Evolutionary conservation across 148 eudicot species (phyloP).

Genomic region (Gaultheria prostrata): DNA sequence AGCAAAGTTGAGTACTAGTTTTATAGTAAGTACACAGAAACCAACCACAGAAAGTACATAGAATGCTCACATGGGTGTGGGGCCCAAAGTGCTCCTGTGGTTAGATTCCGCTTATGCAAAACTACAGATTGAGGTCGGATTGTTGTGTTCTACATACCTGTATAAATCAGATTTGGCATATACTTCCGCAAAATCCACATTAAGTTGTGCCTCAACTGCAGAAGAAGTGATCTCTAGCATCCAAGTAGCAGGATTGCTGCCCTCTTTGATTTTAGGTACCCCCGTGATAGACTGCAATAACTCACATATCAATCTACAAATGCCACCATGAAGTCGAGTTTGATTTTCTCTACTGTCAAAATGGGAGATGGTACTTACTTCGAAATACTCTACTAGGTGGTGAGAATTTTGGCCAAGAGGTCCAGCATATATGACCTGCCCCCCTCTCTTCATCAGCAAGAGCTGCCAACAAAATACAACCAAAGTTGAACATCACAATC

Average conservation of each 20-base stretch:
- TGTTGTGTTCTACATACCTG: conserved; percentile 19
- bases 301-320: background rate
- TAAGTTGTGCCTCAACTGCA: conserved; percentile 36
- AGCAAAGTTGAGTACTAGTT: background rate
- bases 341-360: background rate
- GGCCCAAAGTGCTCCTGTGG: background rate
- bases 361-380: conserved; percentile 25
- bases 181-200: conserved; percentile 50
- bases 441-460: conserved; percentile 52
- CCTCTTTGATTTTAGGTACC: conserved; percentile 40
- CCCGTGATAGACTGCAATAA: conserved; percentile 33
- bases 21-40: background rate
- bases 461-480: conserved; percentile 27
- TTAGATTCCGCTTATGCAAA: background rate
- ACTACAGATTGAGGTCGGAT: background rate
- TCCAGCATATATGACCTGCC: conserved; percentile 48
- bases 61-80: background rate
- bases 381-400: conserved; percentile 39
- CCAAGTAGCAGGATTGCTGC: conserved; percentile 59
- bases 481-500: background rate
- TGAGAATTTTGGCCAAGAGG: conserved; percentile 42
- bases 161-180: conserved; percentile 37
- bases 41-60: background rate
- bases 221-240: conserved; percentile 48
- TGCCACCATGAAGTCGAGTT: background rate